A percentile compares a stretch with the other conserved stretches of the same genome.
Evolutionary conservation across 441 rosid species (phyloP).

Genomic region (Populus hybrid): DNA sequence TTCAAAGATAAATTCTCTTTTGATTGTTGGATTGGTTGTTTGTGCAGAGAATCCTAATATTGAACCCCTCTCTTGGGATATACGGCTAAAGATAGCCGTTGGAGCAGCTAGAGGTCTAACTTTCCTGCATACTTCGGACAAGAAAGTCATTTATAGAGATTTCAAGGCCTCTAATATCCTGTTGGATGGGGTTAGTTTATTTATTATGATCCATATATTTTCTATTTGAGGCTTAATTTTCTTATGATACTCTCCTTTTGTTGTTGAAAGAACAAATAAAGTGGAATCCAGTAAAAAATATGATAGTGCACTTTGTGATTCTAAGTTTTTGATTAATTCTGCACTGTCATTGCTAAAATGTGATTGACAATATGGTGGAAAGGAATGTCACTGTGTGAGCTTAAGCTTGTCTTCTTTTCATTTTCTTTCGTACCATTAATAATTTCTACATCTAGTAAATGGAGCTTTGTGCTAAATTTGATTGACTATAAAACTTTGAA

Average conservation of each 20-base stretch:
- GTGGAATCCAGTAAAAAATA: conserved; percentile 1
- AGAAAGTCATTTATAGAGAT: conserved; percentile 80
- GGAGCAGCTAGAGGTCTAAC: conserved; percentile 89
- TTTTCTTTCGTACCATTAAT: neutral
- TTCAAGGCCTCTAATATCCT: conserved; percentile 90
- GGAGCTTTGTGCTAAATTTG: neutral
- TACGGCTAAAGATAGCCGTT: conserved; percentile 47
- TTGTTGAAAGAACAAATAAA: neutral
- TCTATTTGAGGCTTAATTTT: neutral
- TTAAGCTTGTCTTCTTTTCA: neutral
- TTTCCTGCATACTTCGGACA: conserved; percentile 70
- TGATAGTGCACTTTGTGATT: neutral
- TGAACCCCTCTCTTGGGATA: conserved; percentile 58
- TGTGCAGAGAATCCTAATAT: conserved; percentile 36
- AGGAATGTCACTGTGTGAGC: neutral
- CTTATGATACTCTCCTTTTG: neutral
- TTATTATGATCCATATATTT: neutral
- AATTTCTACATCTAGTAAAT: neutral
- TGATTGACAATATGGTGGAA: too few species aligned
- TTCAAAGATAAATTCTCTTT: neutral
- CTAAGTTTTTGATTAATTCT: neutral
- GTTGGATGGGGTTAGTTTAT: conserved; percentile 66
- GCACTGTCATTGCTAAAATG: neutral
- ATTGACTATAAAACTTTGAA: neutral
- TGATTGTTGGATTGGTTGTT: conserved; percentile 12